These are phyloP conservation scores for Sugiyamaella sp. DNA, from an alignment of 1,139 yeast species.

Conservation along the genomic window DNA sequence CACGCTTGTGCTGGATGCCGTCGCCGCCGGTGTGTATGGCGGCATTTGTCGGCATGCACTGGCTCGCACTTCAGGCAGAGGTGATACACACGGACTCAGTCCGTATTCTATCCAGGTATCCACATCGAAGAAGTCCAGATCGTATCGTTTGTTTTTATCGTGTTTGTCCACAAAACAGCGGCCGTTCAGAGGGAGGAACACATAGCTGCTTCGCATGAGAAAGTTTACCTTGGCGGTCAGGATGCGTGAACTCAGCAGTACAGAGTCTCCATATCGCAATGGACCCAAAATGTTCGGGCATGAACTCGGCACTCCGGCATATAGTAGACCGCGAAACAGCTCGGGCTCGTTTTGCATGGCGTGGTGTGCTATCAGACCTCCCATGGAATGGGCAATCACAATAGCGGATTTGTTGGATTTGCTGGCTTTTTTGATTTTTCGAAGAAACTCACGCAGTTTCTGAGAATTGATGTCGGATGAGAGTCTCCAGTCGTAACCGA, in stretches of 20 bases:
- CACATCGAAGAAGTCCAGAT: constrained; percentile 77
- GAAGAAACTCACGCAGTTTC: constrained; percentile 54
- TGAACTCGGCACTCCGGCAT: constrained; percentile 82
- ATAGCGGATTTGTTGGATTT: constrained; percentile 53
- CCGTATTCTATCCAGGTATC: constrained; percentile 78
- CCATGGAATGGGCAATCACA: constrained; percentile 91
- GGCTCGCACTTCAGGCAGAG: constrained; percentile 28
- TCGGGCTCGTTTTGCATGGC: constrained; percentile 70
- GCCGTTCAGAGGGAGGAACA: constrained; percentile 76
- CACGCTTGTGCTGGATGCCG: not conserved
- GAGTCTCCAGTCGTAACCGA: constrained; percentile 91
- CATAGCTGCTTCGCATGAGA: constrained; percentile 82
- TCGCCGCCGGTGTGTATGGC: not conserved
- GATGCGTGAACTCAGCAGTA: constrained; percentile 70
- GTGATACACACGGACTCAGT: constrained; percentile 71
- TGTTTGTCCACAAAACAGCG: constrained; percentile 66
- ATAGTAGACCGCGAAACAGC: constrained; percentile 70
- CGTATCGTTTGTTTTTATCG: constrained; percentile 57
- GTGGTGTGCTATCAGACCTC: constrained; percentile 82
- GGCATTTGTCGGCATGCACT: constrained; percentile 7
- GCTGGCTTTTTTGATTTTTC: constrained; percentile 47
- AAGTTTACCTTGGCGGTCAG: constrained; percentile 82
- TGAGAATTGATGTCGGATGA: constrained; percentile 60
- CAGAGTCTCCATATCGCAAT: constrained; percentile 76
- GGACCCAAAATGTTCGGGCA: constrained; percentile 90